Conservation (phyloP, 768 basidiomycete genomes). For the Coprinopsis marcescibilis region DNA sequence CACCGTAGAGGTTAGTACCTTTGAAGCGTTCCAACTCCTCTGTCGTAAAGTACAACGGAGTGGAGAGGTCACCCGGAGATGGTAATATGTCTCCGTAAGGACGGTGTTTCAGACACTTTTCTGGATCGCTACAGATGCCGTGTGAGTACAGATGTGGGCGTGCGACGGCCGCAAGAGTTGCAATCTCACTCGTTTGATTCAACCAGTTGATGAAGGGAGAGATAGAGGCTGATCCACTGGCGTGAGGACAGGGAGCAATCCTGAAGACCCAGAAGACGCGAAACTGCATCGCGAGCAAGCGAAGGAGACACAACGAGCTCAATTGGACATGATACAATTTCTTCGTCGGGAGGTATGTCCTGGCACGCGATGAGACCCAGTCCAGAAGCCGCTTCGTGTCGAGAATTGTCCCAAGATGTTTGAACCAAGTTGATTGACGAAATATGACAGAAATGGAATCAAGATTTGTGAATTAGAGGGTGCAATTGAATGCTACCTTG, state of each 20-base stretch:
- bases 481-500: constrained; percentile 34
- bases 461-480: constrained; percentile 3
- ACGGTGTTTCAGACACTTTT: constrained; percentile 33
- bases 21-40: constrained; percentile 60
- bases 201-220: constrained; percentile 13
- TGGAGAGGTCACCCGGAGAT: constrained; percentile 44
- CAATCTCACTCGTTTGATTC: constrained; percentile 8
- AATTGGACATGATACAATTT: constrained; percentile 65
- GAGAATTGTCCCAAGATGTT: background rate
- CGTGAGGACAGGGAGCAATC: constrained; percentile 43
- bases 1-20: constrained; percentile 79
- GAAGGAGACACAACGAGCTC: constrained; percentile 56
- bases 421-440: background rate
- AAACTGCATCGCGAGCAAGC: constrained; percentile 38
- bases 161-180: background rate
- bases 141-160: constrained; percentile 5
- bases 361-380: constrained; percentile 43
- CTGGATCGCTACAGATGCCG: constrained; percentile 12
- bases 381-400: constrained; percentile 34
- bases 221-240: constrained; percentile 63
- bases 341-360: constrained; percentile 43
- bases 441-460: background rate
- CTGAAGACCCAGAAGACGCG: constrained; percentile 16
- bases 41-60: constrained; percentile 66
- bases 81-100: constrained; percentile 73